Evolutionary conservation across 2,329 filamentous ascomycete genomes (phyloP), one percentile per base, ranked within the genome.

Genomic region (Plectosphaerella sp.): DNA sequence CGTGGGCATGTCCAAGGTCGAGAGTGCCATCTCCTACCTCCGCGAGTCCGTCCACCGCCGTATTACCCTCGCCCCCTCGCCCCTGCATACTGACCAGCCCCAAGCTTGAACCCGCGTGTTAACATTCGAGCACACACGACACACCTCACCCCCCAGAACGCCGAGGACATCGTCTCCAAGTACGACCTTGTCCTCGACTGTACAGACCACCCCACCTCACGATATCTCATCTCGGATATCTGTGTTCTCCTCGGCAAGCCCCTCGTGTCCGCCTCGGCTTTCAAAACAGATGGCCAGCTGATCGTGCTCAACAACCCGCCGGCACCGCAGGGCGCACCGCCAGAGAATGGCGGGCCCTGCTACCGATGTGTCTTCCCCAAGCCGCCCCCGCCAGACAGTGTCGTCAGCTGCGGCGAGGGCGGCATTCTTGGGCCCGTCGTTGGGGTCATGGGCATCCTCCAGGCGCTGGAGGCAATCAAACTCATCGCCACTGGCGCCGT

Each of bases 101-200:
- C 18, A 54, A 90, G 83, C 12, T 72, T 96, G 14, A 97, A 97
- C 63, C 87, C 89, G 0, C 75, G 81, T 12, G 75, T 89, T 16
- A 79, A 67, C 1, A 91, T 91, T 62, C 67, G 80, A 16, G 69
- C 83, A 0, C 79, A 95, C 63, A 66, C 70, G 10, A 74, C 76
- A 14, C 86, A 88, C 57, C 79, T 97, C 14, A 83, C 81, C 0
- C 79, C 90, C 0, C 72, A 82, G 53, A 89, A 87, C 49, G 88
- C 91, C 1, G 70, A 83, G 7, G 67, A 75, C 0, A 83, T 91
- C 41, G 82, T 96, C 52, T 70, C 75, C 0, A 61, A 74, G 4
- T 97, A 96, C 64, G 90, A 96, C 61, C 60, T 97, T 1, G 83
- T 97, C 2, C 83, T 99, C 12, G 94, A 99, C 68, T 99, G 94